Evolutionary conservation across 305 asterid species (phyloP), one percentile per base, ranked within the genome.

Genomic region (Fraxinus baroniana): DNA sequence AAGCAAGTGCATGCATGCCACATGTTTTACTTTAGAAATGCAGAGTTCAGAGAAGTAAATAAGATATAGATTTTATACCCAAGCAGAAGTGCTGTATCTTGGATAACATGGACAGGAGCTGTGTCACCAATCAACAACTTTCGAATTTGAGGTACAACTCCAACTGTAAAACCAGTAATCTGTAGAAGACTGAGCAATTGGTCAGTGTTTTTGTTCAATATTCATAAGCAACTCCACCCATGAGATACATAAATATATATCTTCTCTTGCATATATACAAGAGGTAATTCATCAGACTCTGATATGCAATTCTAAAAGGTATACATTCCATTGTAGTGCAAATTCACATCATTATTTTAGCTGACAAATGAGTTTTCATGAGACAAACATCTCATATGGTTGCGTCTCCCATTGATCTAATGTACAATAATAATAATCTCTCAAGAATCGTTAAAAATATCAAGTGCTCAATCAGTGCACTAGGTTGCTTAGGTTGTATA

Each of bases 21-120:
- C 72, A 70, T 44, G 55, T 18, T 17, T 30, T 70, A 70, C 22
- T 30, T 22, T 24, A 33, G 18, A 12, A 55, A 39, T 20, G 82
- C 32, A 24, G 41, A 57, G 13, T 49, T 74, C 71, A 18, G 10
- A 7, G 49, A 70, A 76, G 71, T 9, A 52, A 41, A 41, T 8
- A 77, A 32, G 57, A n/a, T n/a, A 46, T 20, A 24, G 41, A 15
- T 28, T 81, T 64, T 55, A 32, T 91, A 94, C 99, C 98, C 99
- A 36, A 96, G 87, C 85, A 96, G 86, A 78, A 87, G 80, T n/a
- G 92, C 92, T 64, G 91, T 76, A 84, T 92, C 95, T 90, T 90
- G 98, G 81, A 96, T 44, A 77, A 94, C 97, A 18, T 88, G 97
- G 39, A 94, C 85, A 70, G 98, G 98, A 84, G 99, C 97, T 76